Conservation (phyloP, 495 filamentous ascomycete species). For the Aspergillus diversus region DNA sequence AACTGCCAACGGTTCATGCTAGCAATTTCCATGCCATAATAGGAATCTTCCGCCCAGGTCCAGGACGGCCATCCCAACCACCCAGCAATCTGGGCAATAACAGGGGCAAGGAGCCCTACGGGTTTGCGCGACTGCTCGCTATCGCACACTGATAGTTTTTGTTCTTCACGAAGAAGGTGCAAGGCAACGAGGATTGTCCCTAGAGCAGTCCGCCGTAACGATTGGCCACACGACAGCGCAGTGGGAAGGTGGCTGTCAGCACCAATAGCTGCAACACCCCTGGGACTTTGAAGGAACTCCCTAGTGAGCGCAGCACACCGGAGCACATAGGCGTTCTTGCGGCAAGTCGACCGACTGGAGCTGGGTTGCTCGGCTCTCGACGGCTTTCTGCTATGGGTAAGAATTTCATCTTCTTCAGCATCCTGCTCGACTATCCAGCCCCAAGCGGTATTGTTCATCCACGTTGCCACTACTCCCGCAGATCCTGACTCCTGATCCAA, state of each 20-base stretch:
- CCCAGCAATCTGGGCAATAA: conserved; percentile 77
- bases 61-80: conserved; percentile 87
- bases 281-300: conserved; percentile 60
- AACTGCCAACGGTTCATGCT: conserved; percentile 63
- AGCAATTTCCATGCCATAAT: conserved; percentile 73
- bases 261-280: conserved; percentile 55
- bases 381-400: conserved; percentile 24
- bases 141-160: conserved; percentile 74
- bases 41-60: conserved; percentile 54
- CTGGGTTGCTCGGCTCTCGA: conserved; percentile 29
- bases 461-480: conserved; percentile 59
- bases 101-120: conserved; percentile 59
- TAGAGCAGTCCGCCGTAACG: conserved; percentile 60
- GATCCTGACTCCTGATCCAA: conserved; percentile 59
- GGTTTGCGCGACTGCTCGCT: conserved; percentile 56
- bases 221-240: conserved; percentile 52
- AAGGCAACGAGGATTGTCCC: conserved; percentile 74
- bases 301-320: conserved; percentile 50
- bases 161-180: conserved; percentile 85
- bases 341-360: conserved; percentile 47
- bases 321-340: conserved; percentile 45
- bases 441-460: conserved; percentile 72
- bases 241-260: conserved; percentile 65
- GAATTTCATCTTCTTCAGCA: conserved; percentile 42
- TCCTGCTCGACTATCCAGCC: conserved; percentile 70